Evolutionary conservation across 2,329 filamentous ascomycete species (phyloP).

Genomic region (Rhinocladiella similis): DNA sequence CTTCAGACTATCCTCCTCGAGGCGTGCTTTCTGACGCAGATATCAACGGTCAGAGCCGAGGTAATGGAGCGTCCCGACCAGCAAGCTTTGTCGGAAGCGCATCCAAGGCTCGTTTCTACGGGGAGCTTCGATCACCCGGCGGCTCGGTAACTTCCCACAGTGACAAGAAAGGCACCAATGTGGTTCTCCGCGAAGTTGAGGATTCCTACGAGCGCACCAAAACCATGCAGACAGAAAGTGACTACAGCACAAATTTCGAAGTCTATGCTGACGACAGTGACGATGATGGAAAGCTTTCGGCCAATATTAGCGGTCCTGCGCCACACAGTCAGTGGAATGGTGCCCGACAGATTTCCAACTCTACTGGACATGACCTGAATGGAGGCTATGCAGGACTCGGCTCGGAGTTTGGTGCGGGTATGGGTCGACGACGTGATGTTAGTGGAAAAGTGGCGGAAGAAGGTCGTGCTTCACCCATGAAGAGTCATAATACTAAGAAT

Average conservation of each 20-base stretch:
- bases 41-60: conserved; percentile 35
- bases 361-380: conserved; percentile 27
- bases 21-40: conserved; percentile 26
- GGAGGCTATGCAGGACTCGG: conserved; percentile 29
- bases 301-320: conserved; percentile 23
- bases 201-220: conserved; percentile 22
- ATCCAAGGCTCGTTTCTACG: conserved; percentile 42
- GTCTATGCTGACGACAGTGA: conserved; percentile 23
- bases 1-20: not conserved
- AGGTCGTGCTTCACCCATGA: conserved; percentile 35
- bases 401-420: conserved; percentile 34
- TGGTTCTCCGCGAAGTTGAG: conserved; percentile 7
- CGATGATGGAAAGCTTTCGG: conserved; percentile 14
- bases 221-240: conserved; percentile 27
- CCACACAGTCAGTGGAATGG: conserved; percentile 22
- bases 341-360: conserved; percentile 25
- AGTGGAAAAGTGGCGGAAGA: conserved; percentile 50
- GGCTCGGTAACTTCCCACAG: conserved; percentile 8
- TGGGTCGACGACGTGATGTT: conserved; percentile 48
- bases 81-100: conserved; percentile 34
- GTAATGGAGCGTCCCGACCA: conserved; percentile 17
- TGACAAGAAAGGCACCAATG: conserved; percentile 3
- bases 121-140: conserved; percentile 32
- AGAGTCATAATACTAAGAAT: conserved; percentile 1
- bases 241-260: conserved; percentile 28